phyloP scores from a whole-genome alignment of 2,329 filamentous ascomycete genomes.

The Hypoxylon sp. region DNA sequence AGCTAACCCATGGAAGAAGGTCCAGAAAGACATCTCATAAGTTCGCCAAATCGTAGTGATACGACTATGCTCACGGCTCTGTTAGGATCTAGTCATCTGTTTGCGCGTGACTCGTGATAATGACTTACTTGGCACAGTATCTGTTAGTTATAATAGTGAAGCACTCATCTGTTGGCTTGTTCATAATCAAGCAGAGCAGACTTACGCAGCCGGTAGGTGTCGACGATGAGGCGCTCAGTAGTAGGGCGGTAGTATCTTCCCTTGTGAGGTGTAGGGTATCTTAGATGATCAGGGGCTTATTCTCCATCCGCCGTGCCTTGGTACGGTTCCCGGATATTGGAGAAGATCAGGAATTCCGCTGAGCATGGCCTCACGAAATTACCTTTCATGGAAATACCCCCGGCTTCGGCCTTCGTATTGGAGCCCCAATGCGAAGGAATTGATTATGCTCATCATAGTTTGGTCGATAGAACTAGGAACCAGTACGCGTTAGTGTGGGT shows the following conservation, averaged over 20 bases:
- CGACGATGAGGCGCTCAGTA: not conserved
- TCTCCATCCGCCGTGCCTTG: not conserved
- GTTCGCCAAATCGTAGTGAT: not conserved
- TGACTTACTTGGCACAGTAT: not conserved
- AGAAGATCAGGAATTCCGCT: slow-evolving; percentile 15
- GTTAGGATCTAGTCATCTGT: not conserved
- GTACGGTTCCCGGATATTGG: slow-evolving; percentile 5
- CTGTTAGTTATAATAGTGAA: not conserved
- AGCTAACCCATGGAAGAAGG: not conserved
- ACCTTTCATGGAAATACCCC: not conserved
- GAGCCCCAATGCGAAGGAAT: not conserved
- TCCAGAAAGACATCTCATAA: not conserved
- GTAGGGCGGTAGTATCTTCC: not conserved
- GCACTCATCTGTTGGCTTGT: no score
- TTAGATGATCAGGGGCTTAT: not conserved
- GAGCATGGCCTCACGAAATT: not conserved
- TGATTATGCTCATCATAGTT: not conserved
- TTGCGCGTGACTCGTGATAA: not conserved
- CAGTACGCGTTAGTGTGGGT: not conserved
- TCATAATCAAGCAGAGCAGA: not conserved
- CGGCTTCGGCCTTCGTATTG: not conserved
- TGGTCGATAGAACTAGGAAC: not conserved
- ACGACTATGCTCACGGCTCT: not conserved
- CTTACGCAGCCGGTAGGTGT: slow-evolving; percentile 22
- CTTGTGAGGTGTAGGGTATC: slow-evolving; percentile 13